These are phyloP conservation scores for Polyporus arcularius DNA, from an alignment of 768 basidiomycete genomes.

Conservation along the genomic window DNA sequence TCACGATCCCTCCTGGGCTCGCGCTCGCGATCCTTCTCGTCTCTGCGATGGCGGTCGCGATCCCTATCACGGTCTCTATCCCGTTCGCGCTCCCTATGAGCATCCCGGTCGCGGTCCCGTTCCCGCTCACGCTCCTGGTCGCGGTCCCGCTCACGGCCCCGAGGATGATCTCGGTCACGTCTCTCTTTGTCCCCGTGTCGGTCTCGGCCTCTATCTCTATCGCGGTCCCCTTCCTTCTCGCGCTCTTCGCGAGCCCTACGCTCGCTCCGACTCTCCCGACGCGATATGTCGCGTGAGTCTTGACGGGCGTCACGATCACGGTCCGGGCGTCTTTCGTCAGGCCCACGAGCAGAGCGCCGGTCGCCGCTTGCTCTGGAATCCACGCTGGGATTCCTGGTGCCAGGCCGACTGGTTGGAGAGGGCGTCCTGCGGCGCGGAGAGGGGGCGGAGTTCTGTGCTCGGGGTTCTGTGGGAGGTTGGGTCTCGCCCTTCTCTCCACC, in stretches of 20 bases:
- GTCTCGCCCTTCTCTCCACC: conserved; percentile 37
- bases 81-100: conserved; percentile 32
- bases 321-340: conserved; percentile 56
- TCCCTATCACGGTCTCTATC: conserved; percentile 30
- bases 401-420: conserved; percentile 66
- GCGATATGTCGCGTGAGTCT: conserved; percentile 39
- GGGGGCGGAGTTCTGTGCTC: conserved; percentile 55
- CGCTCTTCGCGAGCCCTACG: conserved; percentile 25
- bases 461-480: conserved; percentile 36
- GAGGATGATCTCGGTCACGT: conserved; percentile 23
- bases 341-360: conserved; percentile 55
- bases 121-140: conserved; percentile 29
- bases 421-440: conserved; percentile 58
- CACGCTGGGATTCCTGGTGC: conserved; percentile 67
- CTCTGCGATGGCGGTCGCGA: conserved; percentile 35
- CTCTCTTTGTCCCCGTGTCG: conserved; percentile 28
- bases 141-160: conserved; percentile 29
- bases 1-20: conserved; percentile 66
- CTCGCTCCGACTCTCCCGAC: conserved; percentile 29
- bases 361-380: conserved; percentile 76
- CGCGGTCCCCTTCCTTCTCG: conserved; percentile 26
- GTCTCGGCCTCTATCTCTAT: conserved; percentile 30
- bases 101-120: conserved; percentile 25
- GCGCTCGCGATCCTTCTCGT: conserved; percentile 60
- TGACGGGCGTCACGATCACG: conserved; percentile 39